Evolutionary conservation across 164 flowering plant genomes (phyloP), one percentile per base, ranked within the genome.

Genomic region (Tetrastigma voinierianum): DNA sequence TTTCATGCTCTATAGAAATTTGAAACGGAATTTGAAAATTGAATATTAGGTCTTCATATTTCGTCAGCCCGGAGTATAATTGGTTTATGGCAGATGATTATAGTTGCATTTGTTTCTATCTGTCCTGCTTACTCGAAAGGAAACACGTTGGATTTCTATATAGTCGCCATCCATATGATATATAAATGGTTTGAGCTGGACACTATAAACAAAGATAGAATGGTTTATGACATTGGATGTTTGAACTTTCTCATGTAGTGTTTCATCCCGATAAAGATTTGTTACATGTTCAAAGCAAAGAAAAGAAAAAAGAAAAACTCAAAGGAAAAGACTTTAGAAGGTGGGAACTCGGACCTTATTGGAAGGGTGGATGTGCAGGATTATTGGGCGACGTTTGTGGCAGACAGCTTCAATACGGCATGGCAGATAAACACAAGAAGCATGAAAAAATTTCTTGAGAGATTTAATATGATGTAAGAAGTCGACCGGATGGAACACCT

Each of bases 11-110:
- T 9, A 96, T 96, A 47, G 99, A 98, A 74, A 96, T 70, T 72
- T 93, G 99, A 65, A 96, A 93, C 3, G 99, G 99, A 65, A 93
- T 82, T 69, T 89, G 99, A 72, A 91, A 88, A 61, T 88, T 96
- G 65, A 91, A 81, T 12, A 92, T 88, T 58, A 96, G 95, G 69
- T 96, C 95, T 78, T 90, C 93, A 69, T 15, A 78, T 5, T 61
- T 72, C 96, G 76, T 67, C 61, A 32, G 60, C 70, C 68, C 61
- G 91, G 64, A n/a, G 96, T 93, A 19, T 95, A 90, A 73, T 93
- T 93, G 24, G n/a, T n/a, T n/a, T n/a, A n/a, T n/a, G n/a, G n/a
- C n/a, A n/a, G n/a, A n/a, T n/a, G n/a, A n/a, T n/a, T n/a, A n/a
- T n/a, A n/a, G n/a, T n/a, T n/a, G n/a, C n/a, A n/a, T n/a, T n/a